Percentiles rank a stretch among this genome's conserved stretches.
These are phyloP conservation scores for Uronychia setigera DNA, from an alignment of 73 alveolate species.

Conservation along the genomic window DNA sequence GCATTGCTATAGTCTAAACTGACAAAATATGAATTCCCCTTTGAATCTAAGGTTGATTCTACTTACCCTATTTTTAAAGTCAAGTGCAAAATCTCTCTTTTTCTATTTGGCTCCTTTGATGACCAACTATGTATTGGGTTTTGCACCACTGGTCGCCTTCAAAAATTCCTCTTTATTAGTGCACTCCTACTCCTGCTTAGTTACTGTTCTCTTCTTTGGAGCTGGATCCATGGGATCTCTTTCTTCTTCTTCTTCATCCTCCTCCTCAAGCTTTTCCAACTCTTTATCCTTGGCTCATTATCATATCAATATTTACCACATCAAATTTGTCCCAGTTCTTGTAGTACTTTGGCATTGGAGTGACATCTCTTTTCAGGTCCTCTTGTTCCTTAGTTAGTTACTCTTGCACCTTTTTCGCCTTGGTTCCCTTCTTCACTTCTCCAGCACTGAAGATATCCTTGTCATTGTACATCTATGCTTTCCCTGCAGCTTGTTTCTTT, in stretches of 20 bases:
- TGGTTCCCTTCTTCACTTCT: constrained; percentile 8
- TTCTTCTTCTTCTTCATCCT: constrained; percentile 26
- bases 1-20: constrained; percentile 60
- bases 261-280: neutral
- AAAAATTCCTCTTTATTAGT: constrained; percentile 45
- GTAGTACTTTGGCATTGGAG: constrained; percentile 67
- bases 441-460: constrained; percentile 25
- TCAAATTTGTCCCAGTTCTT: constrained; percentile 73
- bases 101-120: constrained; percentile 60
- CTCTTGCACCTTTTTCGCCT: constrained; percentile 12
- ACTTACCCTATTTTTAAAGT: constrained; percentile 18
- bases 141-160: constrained; percentile 61
- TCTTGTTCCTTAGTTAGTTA: neutral
- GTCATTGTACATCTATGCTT: neutral
- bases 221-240: constrained; percentile 3
- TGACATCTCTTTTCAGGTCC: constrained; percentile 62
- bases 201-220: neutral
- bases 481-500: constrained; percentile 18
- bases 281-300: neutral
- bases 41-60: constrained; percentile 19
- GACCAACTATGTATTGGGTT: constrained; percentile 64
- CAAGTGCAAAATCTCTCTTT: neutral
- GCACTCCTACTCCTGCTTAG: constrained; percentile 14
- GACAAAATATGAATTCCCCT: constrained; percentile 57
- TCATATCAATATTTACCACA: constrained; percentile 16